Conservation (phyloP, 441 rosid genomes). For the Adansonia gregorii region DNA sequence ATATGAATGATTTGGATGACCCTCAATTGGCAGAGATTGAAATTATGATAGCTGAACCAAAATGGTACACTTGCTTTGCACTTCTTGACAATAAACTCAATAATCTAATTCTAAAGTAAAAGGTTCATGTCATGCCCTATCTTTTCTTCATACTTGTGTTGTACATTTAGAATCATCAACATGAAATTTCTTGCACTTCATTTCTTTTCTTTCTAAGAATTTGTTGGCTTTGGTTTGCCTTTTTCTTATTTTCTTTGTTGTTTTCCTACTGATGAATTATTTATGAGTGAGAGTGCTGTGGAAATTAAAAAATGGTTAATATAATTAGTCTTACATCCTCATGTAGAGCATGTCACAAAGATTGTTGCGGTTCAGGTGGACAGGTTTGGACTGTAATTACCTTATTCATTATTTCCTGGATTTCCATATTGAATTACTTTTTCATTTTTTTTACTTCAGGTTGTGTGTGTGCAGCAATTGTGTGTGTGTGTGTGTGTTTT, state of each 20-base stretch:
- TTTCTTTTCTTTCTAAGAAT: neutral
- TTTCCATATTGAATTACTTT: neutral
- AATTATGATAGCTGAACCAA: constrained; percentile 88
- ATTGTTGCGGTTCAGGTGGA: neutral
- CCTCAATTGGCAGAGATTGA: constrained; percentile 78
- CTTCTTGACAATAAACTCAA: neutral
- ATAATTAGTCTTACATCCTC: neutral
- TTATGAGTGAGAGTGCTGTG: neutral
- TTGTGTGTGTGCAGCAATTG: constrained; percentile 9
- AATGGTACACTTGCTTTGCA: constrained; percentile 54
- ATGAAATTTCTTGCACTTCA: neutral
- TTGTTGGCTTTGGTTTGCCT: neutral
- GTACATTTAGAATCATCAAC: neutral
- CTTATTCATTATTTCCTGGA: neutral
- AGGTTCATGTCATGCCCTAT: constrained; percentile 3
- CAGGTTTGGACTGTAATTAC: neutral
- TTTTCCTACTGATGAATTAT: neutral
- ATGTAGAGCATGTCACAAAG: neutral
- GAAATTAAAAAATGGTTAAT: neutral
- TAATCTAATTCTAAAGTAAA: neutral
- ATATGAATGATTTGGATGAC: constrained; percentile 91
- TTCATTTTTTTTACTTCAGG: neutral
- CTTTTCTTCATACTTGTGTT: constrained; percentile 2
- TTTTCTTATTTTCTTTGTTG: neutral
- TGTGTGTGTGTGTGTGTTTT: too few species aligned